phyloP scores from a whole-genome alignment of 139 green algal genomes.

The Tetraselmis chui region DNA sequence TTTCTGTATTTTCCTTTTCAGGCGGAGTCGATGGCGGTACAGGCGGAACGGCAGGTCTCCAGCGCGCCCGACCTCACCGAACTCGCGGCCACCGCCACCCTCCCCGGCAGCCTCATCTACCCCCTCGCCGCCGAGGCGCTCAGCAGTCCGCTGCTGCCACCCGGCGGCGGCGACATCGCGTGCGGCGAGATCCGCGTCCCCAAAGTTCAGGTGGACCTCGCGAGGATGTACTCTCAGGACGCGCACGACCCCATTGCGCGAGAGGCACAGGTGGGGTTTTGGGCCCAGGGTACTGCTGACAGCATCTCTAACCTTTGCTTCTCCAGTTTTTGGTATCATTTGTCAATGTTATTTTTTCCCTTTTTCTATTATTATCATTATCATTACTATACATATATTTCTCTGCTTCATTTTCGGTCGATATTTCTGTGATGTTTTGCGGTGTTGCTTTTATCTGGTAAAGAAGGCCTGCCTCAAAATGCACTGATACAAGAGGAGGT shows the following conservation, averaged over 20 bases:
- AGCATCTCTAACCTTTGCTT: too few relatives aligned
- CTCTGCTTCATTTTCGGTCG: too few relatives aligned
- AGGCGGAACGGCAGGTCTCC: not conserved
- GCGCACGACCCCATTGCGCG: conserved; percentile 4
- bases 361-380: too few relatives aligned
- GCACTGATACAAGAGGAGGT: too few relatives aligned
- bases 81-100: not conserved
- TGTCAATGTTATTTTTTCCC: too few relatives aligned
- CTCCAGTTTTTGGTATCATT: too few relatives aligned
- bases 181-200: conserved; percentile 23
- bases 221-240: conserved; percentile 9
- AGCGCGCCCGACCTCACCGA: conserved; percentile 4
- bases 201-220: not conserved
- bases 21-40: not conserved
- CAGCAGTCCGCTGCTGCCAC: conserved; percentile 60
- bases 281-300: too few relatives aligned
- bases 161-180: conserved; percentile 20
- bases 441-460: too few relatives aligned
- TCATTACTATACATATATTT: too few relatives aligned
- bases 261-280: conserved; percentile 7
- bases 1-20: not conserved
- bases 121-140: conserved; percentile 52
- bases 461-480: too few relatives aligned
- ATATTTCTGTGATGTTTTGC: too few relatives aligned
- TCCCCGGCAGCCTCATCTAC: conserved; percentile 53